Evolutionary conservation across 129 eudicot species (phyloP).

Genomic region (Artemisia annua): DNA sequence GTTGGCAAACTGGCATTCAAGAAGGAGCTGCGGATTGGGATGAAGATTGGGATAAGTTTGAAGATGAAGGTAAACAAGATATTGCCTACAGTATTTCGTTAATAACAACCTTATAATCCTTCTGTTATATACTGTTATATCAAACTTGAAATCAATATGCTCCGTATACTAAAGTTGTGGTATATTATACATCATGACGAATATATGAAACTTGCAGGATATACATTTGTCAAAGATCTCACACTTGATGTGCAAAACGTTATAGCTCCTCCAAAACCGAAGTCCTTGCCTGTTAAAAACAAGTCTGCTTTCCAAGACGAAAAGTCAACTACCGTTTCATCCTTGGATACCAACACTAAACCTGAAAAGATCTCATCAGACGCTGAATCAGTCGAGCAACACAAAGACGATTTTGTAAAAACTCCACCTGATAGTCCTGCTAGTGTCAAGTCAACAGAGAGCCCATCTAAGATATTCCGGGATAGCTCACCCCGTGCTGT

Average conservation of each 20-base stretch:
- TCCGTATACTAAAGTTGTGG: no score
- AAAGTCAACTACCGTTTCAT: constrained; percentile 27
- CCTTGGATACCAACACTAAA: constrained; percentile 33
- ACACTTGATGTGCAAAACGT: constrained; percentile 84
- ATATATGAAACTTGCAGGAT: constrained; percentile 48
- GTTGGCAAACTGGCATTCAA: constrained; percentile 92
- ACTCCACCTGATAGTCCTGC: constrained; percentile 68
- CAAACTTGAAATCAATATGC: background rate
- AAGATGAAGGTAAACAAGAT: constrained; percentile 69
- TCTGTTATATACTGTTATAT: background rate
- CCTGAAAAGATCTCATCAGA: constrained; percentile 37
- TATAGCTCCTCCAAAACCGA: constrained; percentile 75
- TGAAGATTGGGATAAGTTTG: constrained; percentile 87
- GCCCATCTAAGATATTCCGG: constrained; percentile 50
- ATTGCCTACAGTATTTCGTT: background rate
- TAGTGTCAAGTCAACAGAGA: constrained; percentile 42
- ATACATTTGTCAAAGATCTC: constrained; percentile 67
- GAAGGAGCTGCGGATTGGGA: constrained; percentile 89
- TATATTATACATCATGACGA: background rate
- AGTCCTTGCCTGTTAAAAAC: constrained; percentile 44
- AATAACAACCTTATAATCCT: background rate
- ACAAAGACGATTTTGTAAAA: constrained; percentile 39
- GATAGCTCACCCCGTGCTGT: constrained; percentile 67
- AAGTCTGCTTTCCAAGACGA: constrained; percentile 36
- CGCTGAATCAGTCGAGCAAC: constrained; percentile 29